Percentiles rank a stretch among this genome's conserved stretches.
Conservation (phyloP, 2,329 filamentous ascomycete species). For the Aspergillus jensenii region DNA sequence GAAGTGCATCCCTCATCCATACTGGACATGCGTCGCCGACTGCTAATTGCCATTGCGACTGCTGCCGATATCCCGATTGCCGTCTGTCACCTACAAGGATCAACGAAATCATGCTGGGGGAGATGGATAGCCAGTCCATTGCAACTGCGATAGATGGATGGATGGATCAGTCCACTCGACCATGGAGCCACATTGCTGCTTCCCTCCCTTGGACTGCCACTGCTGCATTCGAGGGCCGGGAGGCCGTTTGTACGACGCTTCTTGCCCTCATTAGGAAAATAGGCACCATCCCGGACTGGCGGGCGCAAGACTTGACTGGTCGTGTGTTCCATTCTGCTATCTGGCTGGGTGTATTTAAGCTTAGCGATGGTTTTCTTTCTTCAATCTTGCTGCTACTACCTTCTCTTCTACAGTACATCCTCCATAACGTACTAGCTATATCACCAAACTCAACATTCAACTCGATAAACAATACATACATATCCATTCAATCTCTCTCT, state of each 20-base stretch:
- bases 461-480: too few relatives aligned
- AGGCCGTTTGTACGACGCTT: constrained; percentile 11
- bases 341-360: constrained; percentile 9
- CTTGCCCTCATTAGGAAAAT: constrained; percentile 8
- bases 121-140: neutral
- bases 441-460: too few relatives aligned
- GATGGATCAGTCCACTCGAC: constrained; percentile 4
- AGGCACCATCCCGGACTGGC: constrained; percentile 2
- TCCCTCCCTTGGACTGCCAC: neutral
- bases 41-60: constrained; percentile 7
- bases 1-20: neutral
- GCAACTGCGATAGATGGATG: neutral
- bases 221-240: constrained; percentile 1
- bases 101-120: neutral
- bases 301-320: neutral
- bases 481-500: neutral
- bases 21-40: neutral
- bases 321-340: constrained; percentile 4
- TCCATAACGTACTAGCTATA: too few relatives aligned
- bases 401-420: neutral
- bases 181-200: neutral
- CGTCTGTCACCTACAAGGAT: neutral
- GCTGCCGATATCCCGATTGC: neutral
- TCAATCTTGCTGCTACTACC: neutral
- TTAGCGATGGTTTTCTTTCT: constrained; percentile 2